phyloP scores from a whole-genome alignment of 1,284 basidiomycete genomes.

The Irpex rosettiformis region DNA sequence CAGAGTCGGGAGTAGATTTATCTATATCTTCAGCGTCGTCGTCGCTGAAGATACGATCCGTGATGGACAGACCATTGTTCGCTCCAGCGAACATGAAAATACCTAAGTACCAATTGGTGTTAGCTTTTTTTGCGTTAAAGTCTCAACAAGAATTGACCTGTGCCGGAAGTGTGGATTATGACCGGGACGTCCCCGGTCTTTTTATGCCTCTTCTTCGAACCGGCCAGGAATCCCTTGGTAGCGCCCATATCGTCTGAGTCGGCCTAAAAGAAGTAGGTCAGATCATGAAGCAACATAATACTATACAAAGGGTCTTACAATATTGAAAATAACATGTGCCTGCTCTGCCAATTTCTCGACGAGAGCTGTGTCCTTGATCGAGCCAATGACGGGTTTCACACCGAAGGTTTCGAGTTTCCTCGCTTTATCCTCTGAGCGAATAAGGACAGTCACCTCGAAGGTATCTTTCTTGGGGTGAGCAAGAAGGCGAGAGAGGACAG shows the following conservation, averaged over 20 bases:
- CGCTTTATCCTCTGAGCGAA: slow-evolving; percentile 22
- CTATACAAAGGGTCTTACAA: neutral
- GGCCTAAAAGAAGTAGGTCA: neutral
- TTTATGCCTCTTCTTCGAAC: neutral
- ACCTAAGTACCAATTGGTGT: neutral
- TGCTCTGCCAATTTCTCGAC: slow-evolving; percentile 15
- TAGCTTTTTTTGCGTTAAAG: no score
- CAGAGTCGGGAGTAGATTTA: neutral
- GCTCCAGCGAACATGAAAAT: neutral
- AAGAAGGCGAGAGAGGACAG: slow-evolving; percentile 22
- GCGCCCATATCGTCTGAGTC: neutral
- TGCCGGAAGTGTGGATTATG: neutral
- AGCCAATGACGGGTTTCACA: slow-evolving; percentile 22
- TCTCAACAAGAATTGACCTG: neutral
- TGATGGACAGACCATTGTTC: neutral
- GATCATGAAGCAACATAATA: neutral
- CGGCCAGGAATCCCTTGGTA: neutral
- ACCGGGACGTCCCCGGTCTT: neutral
- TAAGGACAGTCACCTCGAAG: slow-evolving; percentile 23
- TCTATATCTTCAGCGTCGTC: neutral
- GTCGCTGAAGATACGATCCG: neutral
- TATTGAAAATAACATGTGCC: slow-evolving; percentile 21
- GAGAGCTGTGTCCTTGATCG: slow-evolving; percentile 17
- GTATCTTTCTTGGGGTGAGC: slow-evolving; percentile 17
- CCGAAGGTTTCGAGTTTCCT: slow-evolving; percentile 18